Conservation (phyloP, 768 basidiomycete genomes). For the Termitomyces sp. region DNA sequence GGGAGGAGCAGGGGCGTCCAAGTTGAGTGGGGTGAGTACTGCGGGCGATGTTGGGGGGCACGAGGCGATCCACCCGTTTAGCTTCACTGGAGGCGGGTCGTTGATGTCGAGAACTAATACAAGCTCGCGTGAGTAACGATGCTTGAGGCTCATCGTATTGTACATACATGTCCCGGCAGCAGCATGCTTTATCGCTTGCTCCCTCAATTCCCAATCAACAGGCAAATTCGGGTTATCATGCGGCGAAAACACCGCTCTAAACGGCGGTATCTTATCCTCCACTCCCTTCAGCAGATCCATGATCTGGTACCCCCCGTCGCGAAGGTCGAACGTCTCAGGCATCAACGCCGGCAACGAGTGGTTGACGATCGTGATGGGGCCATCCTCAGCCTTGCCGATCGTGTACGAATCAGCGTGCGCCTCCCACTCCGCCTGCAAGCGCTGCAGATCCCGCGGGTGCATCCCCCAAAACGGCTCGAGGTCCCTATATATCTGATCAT, state of each 20-base stretch:
- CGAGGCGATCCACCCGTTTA: constrained; percentile 30
- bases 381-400: constrained; percentile 26
- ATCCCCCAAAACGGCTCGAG: constrained; percentile 81
- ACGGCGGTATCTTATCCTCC: constrained; percentile 34
- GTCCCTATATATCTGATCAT: constrained; percentile 66
- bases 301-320: constrained; percentile 22
- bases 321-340: constrained; percentile 15
- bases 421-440: constrained; percentile 30
- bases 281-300: constrained; percentile 36
- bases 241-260: constrained; percentile 46
- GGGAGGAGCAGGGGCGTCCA: constrained; percentile 15
- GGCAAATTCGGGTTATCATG: constrained; percentile 40
- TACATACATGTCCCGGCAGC: constrained; percentile 29
- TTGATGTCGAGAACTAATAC: not conserved
- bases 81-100: constrained; percentile 21
- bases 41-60: constrained; percentile 30
- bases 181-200: constrained; percentile 29
- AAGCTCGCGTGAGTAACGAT: not conserved
- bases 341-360: constrained; percentile 20
- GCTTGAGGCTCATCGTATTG: not conserved
- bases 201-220: constrained; percentile 27
- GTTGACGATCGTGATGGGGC: constrained; percentile 22
- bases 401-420: constrained; percentile 31
- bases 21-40: constrained; percentile 19
- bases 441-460: constrained; percentile 28